Conservation (phyloP, 2,329 filamentous ascomycete species). For the Chlorencoelia australis region DNA sequence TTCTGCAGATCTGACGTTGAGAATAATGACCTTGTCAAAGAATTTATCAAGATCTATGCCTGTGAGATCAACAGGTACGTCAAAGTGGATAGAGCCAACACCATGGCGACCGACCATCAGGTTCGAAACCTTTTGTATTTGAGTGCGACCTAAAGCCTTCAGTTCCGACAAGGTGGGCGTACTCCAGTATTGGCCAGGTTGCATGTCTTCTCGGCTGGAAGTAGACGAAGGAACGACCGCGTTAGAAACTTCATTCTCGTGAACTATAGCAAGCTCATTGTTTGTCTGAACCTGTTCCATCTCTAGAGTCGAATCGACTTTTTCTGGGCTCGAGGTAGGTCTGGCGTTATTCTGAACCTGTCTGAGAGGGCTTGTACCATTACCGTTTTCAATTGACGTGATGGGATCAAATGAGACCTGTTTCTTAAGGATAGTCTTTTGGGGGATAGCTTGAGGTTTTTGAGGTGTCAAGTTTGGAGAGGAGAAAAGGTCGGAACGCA, state of each 20-base stretch:
- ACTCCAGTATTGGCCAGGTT: constrained; percentile 78
- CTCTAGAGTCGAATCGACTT: constrained; percentile 43
- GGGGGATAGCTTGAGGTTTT: constrained; percentile 33
- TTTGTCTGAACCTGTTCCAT: constrained; percentile 57
- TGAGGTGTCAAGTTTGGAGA: constrained; percentile 33
- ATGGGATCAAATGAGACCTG: constrained; percentile 85
- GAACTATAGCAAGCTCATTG: constrained; percentile 69
- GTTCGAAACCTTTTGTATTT: constrained; percentile 62
- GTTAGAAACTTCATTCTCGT: constrained; percentile 50
- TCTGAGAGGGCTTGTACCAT: constrained; percentile 28
- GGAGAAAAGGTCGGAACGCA: constrained; percentile 63
- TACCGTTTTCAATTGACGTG: constrained; percentile 36
- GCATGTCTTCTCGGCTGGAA: constrained; percentile 14
- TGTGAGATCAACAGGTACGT: constrained; percentile 72
- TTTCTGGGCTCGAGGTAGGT: constrained; percentile 47
- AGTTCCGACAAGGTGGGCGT: constrained; percentile 66
- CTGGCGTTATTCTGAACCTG: constrained; percentile 33
- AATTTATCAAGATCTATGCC: constrained; percentile 72
- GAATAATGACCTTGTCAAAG: constrained; percentile 62
- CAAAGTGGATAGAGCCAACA: constrained; percentile 75
- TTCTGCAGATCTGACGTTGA: constrained; percentile 70
- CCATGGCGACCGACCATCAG: constrained; percentile 77
- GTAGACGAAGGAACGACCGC: constrained; percentile 13
- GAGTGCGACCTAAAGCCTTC: constrained; percentile 65
- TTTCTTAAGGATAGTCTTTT: constrained; percentile 54